phyloP scores from a whole-genome alignment of 441 rosid species.

The Adansonia madagascariensis region DNA sequence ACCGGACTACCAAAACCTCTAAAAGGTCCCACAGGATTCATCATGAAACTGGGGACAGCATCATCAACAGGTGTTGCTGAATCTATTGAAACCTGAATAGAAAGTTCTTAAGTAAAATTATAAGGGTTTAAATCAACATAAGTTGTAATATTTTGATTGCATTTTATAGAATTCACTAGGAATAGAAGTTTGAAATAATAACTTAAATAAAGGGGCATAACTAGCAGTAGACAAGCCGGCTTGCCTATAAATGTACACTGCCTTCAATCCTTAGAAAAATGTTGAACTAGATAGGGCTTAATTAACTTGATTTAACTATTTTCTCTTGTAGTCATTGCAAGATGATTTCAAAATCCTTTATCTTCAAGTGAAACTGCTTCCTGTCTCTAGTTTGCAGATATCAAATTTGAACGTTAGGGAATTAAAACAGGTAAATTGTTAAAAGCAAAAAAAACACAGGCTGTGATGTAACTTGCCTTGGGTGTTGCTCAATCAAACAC shows the following conservation, averaged over 20 bases:
- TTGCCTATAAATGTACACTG: background rate
- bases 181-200: background rate
- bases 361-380: background rate
- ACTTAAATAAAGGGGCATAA: background rate
- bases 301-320: background rate
- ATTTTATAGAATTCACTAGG: background rate
- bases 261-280: background rate
- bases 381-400: too few species aligned
- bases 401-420: slow-evolving; percentile 6
- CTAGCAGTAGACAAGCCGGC: background rate
- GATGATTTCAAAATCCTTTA: background rate
- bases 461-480: slow-evolving; percentile 49
- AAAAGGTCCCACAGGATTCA: slow-evolving; percentile 54
- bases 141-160: background rate
- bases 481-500: slow-evolving; percentile 98
- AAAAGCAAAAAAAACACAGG: background rate
- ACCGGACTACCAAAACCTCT: slow-evolving; percentile 84
- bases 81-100: slow-evolving; percentile 85
- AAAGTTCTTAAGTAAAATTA: slow-evolving; percentile 2
- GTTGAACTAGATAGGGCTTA: background rate
- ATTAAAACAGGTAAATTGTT: background rate
- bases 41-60: slow-evolving; percentile 69
- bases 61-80: slow-evolving; percentile 96
- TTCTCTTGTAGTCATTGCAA: background rate
- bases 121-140: background rate